Evolutionary conservation across 1,139 yeast genomes (phyloP).

Genomic region (Pichia sp.): DNA sequence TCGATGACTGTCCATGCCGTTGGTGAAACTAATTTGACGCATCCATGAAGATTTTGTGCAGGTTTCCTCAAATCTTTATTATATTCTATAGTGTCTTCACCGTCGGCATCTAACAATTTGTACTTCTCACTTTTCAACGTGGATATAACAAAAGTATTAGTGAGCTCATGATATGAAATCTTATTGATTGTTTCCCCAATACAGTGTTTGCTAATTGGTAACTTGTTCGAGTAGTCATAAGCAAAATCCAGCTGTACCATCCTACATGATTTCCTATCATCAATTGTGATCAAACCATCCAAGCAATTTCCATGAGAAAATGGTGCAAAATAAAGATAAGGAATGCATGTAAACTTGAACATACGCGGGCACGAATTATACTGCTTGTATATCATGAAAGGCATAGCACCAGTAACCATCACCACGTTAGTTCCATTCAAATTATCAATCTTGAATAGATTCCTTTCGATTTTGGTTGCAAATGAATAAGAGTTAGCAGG

Average conservation of each 20-base stretch:
- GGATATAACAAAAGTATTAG: conserved; percentile 60
- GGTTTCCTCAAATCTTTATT: conserved; percentile 37
- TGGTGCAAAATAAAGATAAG: conserved; percentile 56
- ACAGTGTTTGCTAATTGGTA: conserved; percentile 50
- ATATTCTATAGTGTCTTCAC: conserved; percentile 53
- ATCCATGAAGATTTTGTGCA: conserved; percentile 32
- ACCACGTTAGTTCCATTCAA: conserved; percentile 55
- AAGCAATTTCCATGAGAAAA: conserved; percentile 31
- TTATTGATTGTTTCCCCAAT: conserved; percentile 63
- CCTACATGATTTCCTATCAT: conserved; percentile 64
- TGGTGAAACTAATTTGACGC: conserved; percentile 62
- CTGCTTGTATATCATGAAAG: conserved; percentile 62
- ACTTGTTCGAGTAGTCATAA: conserved; percentile 52
- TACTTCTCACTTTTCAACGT: conserved; percentile 56
- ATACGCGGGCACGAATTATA: conserved; percentile 60
- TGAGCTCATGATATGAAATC: conserved; percentile 64
- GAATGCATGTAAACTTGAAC: conserved; percentile 58
- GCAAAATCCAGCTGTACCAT: conserved; percentile 45
- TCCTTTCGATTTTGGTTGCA: conserved; percentile 65
- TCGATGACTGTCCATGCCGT: conserved; percentile 74
- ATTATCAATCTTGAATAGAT: conserved; percentile 52
- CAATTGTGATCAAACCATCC: conserved; percentile 66
- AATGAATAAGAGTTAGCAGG: conserved; percentile 67
- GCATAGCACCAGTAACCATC: conserved; percentile 69
- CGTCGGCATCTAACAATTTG: conserved; percentile 71